Base-by-base conservation (phyloP, 1,284 basidiomycete genomes). In the Quambalaria eucalypti region DNA sequence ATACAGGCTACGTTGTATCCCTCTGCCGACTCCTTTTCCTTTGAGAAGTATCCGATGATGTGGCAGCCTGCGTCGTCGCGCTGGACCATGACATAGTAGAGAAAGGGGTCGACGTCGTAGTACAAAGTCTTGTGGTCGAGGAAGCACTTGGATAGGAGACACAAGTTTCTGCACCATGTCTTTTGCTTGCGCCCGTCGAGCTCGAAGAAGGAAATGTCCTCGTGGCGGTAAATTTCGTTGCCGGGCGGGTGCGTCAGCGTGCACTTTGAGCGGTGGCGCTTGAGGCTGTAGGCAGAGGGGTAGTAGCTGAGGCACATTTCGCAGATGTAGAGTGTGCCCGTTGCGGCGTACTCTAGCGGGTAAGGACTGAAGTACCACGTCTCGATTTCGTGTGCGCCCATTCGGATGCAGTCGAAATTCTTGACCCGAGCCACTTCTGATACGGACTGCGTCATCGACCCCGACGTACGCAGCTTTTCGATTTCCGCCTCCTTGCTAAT, bases 341-440 rank as follows among this genome's bases (percentile, higher is more conserved):
- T 84, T 77, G 98, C 87, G 38, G 93, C 90, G 79, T 88, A 98
- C 79, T 98, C 95, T 78, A 90, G 85, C 4, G 95, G 95, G 79
- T 98, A 98, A 5, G 95, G 93, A 69, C 88, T 91, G 80, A 98
- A 98, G 79, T 98, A 99, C 95, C 95, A 99, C 8, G 92, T 87
- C 71, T 98, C 92, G 67, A 98, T 87, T 78, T 96, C 90, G 78
- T 93, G 86, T 76, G 85, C 86, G 60, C 95, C 95, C 68, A 98
- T 98, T 76, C 93, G 90, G 47, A 99, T 82, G 62, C 88, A 85
- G 78, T 98, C 95, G 65, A 99, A 81, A 76, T 99, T 99, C 81
- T 98, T 98, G 69, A 99, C 95, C 39, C 95, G 84, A 14, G 93
- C 88, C 60, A 98, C 87, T 78, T 99, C 95, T 55, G 89, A 92